Evolutionary conservation across 208 protist genomes (phyloP), one percentile per base, ranked within the genome.

Genomic region (Trypanosoma platydactyli): DNA sequence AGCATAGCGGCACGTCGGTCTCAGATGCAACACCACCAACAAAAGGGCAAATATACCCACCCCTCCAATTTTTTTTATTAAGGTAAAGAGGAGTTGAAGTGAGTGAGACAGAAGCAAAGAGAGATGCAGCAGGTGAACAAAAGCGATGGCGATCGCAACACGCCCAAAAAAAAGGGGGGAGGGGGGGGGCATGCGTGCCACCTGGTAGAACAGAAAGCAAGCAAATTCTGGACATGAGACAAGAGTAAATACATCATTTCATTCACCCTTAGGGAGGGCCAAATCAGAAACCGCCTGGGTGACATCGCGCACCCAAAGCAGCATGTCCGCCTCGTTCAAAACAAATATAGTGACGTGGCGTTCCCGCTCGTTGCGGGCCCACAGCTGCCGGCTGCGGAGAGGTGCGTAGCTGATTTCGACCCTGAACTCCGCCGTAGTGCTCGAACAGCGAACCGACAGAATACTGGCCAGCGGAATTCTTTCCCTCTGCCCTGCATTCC

Each of bases 231-330:
- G 33, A 11, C 33, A 38, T 38, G 33, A 3, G 9, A 9, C 9
- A 9, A 11, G 5, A 9, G 9, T 38, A 9, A 11, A 38, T 38
- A 38, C 33, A 38, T 38, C 33, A 9, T 38, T 9, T 38, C 33
- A 38, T 38, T 9, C 33, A 51, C 4, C 46, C 11, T 11, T 11
- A 46, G 46, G 20, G 3, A 5, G 5, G 22, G 5, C 46, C 13
- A 66, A 56, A 30, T 66, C 33, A 44, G 45, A 51, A 3, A 66
- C 48, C 18, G 60, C 60, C n/a, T 48, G 60, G 20, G 60, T 56
- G 27, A 66, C 48, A 44, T 66, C 60, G 4, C 45, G 33, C 22
- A 56, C 27, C 60, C 60, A 66, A 56, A 66, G 45, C 27, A 66
- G 27, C 13, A 38, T 49, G 1, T 66, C 60, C 16, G 35, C 33